These are phyloP conservation scores for Fusarium guadeloupense DNA, from an alignment of 2,329 filamentous ascomycete species.

Conservation along the genomic window DNA sequence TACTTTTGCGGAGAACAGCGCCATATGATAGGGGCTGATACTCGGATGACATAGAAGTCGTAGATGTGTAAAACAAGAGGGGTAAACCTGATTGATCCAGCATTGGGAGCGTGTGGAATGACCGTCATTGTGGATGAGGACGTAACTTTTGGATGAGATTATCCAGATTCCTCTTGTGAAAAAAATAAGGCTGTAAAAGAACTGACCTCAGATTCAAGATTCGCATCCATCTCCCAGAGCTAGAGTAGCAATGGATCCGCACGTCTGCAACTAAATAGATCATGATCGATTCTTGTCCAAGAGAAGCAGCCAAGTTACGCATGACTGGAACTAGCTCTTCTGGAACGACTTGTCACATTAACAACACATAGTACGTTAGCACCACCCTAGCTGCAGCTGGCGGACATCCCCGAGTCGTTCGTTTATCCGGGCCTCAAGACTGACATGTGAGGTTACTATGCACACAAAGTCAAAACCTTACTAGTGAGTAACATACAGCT, in stretches of 20 bases:
- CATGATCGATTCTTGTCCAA: too few relatives aligned
- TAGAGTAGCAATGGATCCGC: not conserved
- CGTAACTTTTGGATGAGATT: not conserved
- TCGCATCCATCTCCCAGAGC: not conserved
- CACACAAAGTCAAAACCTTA: too few relatives aligned
- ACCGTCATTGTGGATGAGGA: not conserved
- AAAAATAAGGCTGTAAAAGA: not conserved
- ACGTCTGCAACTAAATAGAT: too few relatives aligned
- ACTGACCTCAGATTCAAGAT: not conserved
- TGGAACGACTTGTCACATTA: not conserved
- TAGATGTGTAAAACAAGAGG: slow-evolving; percentile 9
- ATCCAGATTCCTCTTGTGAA: not conserved
- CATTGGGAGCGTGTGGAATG: not conserved
- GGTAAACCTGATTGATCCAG: slow-evolving; percentile 4
- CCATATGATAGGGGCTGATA: slow-evolving; percentile 11
- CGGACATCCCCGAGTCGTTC: not conserved
- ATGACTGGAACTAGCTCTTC: not conserved
- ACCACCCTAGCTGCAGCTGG: not conserved
- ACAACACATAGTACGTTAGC: not conserved
- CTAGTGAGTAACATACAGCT: too few relatives aligned
- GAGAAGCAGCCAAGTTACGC: not conserved
- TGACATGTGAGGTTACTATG: not conserved
- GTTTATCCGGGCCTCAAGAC: not conserved
- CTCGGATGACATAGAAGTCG: slow-evolving; percentile 8
- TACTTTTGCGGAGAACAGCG: not conserved